Percentiles rank a stretch among this genome's conserved stretches.
Evolutionary conservation across 306 rosid species (phyloP).

Genomic region (Comarum palustre): DNA sequence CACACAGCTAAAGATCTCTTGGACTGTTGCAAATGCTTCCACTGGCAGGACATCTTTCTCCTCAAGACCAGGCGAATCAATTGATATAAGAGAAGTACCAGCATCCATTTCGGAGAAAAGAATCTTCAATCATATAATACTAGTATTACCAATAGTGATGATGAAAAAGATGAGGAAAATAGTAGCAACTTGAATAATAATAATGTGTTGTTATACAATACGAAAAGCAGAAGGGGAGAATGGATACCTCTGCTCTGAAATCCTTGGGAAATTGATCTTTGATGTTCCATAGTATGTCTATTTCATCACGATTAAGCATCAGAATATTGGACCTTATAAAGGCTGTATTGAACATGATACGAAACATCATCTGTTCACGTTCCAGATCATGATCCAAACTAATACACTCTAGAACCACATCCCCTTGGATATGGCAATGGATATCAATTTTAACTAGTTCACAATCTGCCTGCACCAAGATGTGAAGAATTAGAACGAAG

Average conservation of each 20-base stretch:
- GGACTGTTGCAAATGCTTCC: slow-evolving; percentile 88
- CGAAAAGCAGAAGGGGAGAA: slow-evolving; percentile 25
- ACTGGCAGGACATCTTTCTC: slow-evolving; percentile 90
- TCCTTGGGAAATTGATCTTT: slow-evolving; percentile 76
- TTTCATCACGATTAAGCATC: slow-evolving; percentile 91
- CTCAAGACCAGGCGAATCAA: slow-evolving; percentile 65
- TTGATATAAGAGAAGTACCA: slow-evolving; percentile 51
- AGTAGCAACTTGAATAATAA: not conserved
- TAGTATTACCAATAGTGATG: not conserved
- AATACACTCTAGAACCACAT: slow-evolving; percentile 93
- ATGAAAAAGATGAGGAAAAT: not conserved
- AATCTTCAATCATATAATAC: slow-evolving; percentile 56
- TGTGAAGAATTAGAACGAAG: slow-evolving; percentile 11
- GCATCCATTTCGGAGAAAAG: slow-evolving; percentile 95
- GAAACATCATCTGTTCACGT: slow-evolving; percentile 87
- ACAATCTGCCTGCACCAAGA: slow-evolving; percentile 67
- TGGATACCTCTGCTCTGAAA: slow-evolving; percentile 90
- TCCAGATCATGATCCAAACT: slow-evolving; percentile 75
- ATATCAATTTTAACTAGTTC: slow-evolving; percentile 91
- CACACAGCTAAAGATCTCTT: slow-evolving; percentile 80
- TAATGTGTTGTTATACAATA: slow-evolving; percentile 20
- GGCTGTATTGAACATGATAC: slow-evolving; percentile 94
- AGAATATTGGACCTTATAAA: slow-evolving; percentile 94
- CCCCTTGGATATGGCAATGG: slow-evolving; percentile 92
- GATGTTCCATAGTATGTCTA: slow-evolving; percentile 74